These are phyloP conservation scores for Chloris gayana DNA, from an alignment of 176 grass and related monocot genomes.

Conservation along the genomic window DNA sequence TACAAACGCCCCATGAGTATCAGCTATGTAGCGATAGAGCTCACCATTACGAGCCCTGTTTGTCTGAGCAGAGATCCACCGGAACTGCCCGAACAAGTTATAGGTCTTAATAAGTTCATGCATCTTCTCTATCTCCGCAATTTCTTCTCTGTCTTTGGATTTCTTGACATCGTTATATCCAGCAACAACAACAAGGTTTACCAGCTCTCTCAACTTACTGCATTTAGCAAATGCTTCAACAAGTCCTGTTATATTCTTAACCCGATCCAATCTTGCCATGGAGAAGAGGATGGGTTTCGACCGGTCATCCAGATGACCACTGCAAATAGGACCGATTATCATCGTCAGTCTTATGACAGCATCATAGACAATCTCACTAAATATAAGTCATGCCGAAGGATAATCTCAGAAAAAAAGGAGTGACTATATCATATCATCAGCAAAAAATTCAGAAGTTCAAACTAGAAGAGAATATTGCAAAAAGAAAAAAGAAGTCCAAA, in stretches of 20 bases:
- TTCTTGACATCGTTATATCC: conserved; percentile 76
- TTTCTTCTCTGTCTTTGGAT: conserved; percentile 86
- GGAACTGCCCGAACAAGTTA: conserved; percentile 83
- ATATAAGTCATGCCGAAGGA: background rate
- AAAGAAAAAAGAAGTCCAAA: background rate
- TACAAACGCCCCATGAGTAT: conserved; percentile 87
- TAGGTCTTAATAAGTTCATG: conserved; percentile 72
- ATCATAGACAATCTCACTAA: background rate
- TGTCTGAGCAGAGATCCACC: conserved; percentile 92
- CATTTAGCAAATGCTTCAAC: conserved; percentile 78
- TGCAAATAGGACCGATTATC: conserved; percentile 40
- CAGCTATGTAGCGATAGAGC: conserved; percentile 92
- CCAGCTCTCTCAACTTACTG: conserved; percentile 57
- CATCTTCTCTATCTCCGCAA: conserved; percentile 90
- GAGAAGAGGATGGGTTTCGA: conserved; percentile 95
- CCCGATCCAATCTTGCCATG: conserved; percentile 87
- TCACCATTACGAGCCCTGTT: conserved; percentile 85
- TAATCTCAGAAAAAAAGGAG: background rate
- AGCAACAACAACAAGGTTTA: conserved; percentile 89
- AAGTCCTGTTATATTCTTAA: conserved; percentile 95
- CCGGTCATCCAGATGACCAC: conserved; percentile 80
- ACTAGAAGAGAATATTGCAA: background rate
- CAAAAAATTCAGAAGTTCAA: background rate
- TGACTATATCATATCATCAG: background rate
- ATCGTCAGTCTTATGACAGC: background rate